Percentiles rank a stretch among this genome's conserved stretches.
These are phyloP conservation scores for Coniochaeta hoffmannii DNA, from an alignment of 2,329 filamentous ascomycete species.

Conservation along the genomic window DNA sequence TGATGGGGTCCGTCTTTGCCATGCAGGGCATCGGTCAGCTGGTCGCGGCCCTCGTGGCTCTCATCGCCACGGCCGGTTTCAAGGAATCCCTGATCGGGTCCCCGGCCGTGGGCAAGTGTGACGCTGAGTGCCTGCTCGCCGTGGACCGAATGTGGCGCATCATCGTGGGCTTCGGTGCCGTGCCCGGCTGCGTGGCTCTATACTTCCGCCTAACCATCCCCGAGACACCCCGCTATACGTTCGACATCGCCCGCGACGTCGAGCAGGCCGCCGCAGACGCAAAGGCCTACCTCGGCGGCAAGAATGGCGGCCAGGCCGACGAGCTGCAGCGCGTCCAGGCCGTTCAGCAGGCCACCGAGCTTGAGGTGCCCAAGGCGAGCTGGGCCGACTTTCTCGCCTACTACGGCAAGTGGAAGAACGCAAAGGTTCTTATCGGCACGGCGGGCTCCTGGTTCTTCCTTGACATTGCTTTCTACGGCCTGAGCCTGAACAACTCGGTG, in stretches of 20 bases:
- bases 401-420: constrained; percentile 62
- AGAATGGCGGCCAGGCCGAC: constrained; percentile 39
- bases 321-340: constrained; percentile 42
- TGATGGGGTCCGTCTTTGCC: constrained; percentile 77
- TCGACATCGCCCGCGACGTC: constrained; percentile 65
- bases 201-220: constrained; percentile 83
- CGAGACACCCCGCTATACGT: constrained; percentile 66
- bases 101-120: constrained; percentile 40
- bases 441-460: constrained; percentile 78
- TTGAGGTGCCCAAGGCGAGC: constrained; percentile 61
- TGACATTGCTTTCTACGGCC: constrained; percentile 61
- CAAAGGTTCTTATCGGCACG: constrained; percentile 66
- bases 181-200: constrained; percentile 72
- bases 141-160: constrained; percentile 79
- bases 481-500: constrained; percentile 68
- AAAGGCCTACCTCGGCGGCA: constrained; percentile 47
- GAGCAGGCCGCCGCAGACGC: constrained; percentile 70
- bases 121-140: constrained; percentile 55
- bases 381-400: constrained; percentile 61
- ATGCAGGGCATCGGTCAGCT: constrained; percentile 84
- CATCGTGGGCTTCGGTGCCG: constrained; percentile 69
- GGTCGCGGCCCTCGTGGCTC: constrained; percentile 59
- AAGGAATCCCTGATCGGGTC: constrained; percentile 39
- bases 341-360: constrained; percentile 42
- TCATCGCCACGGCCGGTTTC: constrained; percentile 62